Base-by-base conservation (phyloP, 2,329 filamentous ascomycete species). In the Fusarium nisikadoi region DNA sequence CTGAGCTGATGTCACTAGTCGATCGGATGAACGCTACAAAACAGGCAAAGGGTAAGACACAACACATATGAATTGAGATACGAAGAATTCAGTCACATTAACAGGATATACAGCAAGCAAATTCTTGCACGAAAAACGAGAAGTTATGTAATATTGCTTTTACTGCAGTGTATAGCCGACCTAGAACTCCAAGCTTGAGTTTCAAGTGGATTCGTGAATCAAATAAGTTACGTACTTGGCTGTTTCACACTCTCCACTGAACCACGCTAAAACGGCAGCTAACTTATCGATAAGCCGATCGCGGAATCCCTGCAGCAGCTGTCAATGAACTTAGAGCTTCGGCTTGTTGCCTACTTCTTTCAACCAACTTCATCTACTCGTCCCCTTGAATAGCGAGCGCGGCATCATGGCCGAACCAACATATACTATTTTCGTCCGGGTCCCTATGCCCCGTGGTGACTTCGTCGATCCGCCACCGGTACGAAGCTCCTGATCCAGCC, bases 401-500 rank as follows among this genome's bases (percentile, higher is more conserved):
- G 56, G 36, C 42, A 76, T 29, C 62, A 84, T 84, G 82, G 71
- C 88, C 83, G 86, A 89, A 59, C 86, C 87, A 46, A 85, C 81
- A 39, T 91, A 89, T 80, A 97, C 93, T 19, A 91, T 97, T 66
- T 93, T 97, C 77, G 89, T 99, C 71, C 89, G 95, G 70, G 88
- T 98, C n/a, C 96, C 96, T 29, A 97, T 97, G 78, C 89, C 92
- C 39, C 89, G 96, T 62, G 92, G 93, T 43, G 90, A 93, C 77
- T 99, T 99, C 83, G 89, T 95, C 69, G 95, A 99, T 82, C 96
- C 96, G 63, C 93, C 94, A 50, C 91, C 92, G 72, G 95, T 95
- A 87, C 80, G 88, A 80, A 65, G 50, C 42, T 54, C 39, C 49
- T 47, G 47, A 46, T 36, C 49, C 53, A 49, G 39, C 62, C 41